Conservation (phyloP, 2,329 filamentous ascomycete genomes). For the Aspergillus japonicus region DNA sequence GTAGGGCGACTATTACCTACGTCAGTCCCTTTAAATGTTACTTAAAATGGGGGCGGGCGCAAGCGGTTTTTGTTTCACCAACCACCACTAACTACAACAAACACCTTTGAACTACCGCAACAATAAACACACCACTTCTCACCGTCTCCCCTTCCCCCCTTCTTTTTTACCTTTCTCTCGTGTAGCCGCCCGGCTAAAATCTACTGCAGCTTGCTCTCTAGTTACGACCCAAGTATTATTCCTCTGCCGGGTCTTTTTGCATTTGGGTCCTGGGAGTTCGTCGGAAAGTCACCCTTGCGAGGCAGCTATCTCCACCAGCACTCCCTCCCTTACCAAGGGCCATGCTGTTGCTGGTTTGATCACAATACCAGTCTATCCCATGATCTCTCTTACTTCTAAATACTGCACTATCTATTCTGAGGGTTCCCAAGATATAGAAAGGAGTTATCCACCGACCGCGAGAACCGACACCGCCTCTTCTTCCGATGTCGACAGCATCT, state of each 20-base stretch:
- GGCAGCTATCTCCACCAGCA: neutral
- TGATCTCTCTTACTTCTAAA: constrained; percentile 31
- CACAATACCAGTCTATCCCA: constrained; percentile 22
- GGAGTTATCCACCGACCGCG: neutral
- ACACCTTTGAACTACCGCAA: neutral
- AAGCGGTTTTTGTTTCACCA: no score
- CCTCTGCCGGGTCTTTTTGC: neutral
- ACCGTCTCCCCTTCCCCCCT: constrained; percentile 15
- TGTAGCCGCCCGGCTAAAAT: neutral
- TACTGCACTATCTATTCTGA: constrained; percentile 26
- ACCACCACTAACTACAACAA: no score
- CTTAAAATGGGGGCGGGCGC: no score
- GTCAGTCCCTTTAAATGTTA: no score
- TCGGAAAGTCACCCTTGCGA: neutral
- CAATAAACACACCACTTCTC: neutral
- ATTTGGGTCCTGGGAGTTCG: neutral
- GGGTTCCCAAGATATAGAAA: constrained; percentile 8
- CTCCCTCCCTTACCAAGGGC: constrained; percentile 12
- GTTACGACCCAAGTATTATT: neutral
- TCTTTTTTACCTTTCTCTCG: neutral
- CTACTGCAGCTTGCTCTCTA: neutral
- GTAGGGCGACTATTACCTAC: no score
- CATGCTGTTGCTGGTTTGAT: constrained; percentile 25
- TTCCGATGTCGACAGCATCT: constrained; percentile 50
- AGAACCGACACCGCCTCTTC: constrained; percentile 10